A percentile compares a stretch with the other conserved stretches of the same genome.
phyloP scores from a whole-genome alignment of 306 rosid genomes.

The Clitoria ternatea region DNA sequence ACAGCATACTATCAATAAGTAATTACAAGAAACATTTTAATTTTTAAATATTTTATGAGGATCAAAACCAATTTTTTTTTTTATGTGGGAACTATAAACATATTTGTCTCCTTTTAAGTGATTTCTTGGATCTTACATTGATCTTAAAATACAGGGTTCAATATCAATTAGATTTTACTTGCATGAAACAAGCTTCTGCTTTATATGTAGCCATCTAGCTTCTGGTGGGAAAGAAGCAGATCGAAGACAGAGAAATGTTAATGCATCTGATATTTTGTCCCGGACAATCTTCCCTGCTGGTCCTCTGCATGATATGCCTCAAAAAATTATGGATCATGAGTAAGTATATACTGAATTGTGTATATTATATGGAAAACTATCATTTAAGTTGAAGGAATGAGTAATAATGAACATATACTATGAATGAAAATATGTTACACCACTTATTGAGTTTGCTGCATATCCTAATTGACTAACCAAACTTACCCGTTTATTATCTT shows the following conservation, averaged over 20 bases:
- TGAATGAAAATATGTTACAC: no score
- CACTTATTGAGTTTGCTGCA: no score
- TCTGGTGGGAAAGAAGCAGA: slow-evolving; percentile 72
- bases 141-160: slow-evolving; percentile 64
- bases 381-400: background rate
- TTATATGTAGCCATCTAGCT: slow-evolving; percentile 82
- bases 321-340: slow-evolving; percentile 72
- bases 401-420: background rate
- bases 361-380: background rate
- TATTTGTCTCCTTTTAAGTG: background rate
- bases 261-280: slow-evolving; percentile 54
- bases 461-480: no score
- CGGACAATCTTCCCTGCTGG: slow-evolving; percentile 63
- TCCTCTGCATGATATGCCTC: slow-evolving; percentile 53
- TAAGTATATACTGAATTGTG: slow-evolving; percentile 28
- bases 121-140: background rate
- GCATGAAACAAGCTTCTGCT: slow-evolving; percentile 85
- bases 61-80: no score
- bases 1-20: no score
- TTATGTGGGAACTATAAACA: no score
- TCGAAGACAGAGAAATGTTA: slow-evolving; percentile 49
- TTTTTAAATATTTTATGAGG: no score
- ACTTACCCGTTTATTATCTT: no score
- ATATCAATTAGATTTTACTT: slow-evolving; percentile 73
- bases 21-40: no score